phyloP scores from a whole-genome alignment of 768 basidiomycete genomes.

The Pleurotus citrinopileatus region DNA sequence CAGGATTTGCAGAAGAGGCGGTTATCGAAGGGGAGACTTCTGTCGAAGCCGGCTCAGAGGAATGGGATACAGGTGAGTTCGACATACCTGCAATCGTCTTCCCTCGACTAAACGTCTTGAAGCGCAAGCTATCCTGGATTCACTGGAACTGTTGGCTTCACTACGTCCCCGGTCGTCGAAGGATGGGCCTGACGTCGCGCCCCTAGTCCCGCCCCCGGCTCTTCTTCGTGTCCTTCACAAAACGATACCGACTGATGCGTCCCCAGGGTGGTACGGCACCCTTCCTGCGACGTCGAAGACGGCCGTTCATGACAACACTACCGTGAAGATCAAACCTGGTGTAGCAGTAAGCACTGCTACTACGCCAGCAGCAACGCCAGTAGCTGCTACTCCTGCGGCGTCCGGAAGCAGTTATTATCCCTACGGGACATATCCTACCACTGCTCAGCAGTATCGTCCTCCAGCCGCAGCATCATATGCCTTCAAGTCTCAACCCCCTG shows the following conservation, averaged over 20 bases:
- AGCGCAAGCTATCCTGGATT: conserved; percentile 76
- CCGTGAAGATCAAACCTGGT: conserved; percentile 55
- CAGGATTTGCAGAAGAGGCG: conserved; percentile 64
- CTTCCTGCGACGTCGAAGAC: conserved; percentile 53
- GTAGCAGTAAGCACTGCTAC: conserved; percentile 23
- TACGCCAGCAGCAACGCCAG: conserved; percentile 28
- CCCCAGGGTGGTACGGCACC: conserved; percentile 73
- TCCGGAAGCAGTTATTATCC: conserved; percentile 17
- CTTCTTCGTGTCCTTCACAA: conserved; percentile 70
- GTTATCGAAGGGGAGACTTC: conserved; percentile 40
- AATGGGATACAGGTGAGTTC: conserved; percentile 72
- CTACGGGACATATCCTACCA: conserved; percentile 10
- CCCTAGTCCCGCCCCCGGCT: conserved; percentile 61
- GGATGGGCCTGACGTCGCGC: conserved; percentile 27
- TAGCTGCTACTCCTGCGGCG: conserved; percentile 29
- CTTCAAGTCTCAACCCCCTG: conserved; percentile 12
- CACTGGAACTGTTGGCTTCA: conserved; percentile 64
- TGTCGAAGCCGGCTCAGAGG: conserved; percentile 70
- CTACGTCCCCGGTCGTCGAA: conserved; percentile 60
- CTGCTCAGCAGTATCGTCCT: conserved; percentile 13
- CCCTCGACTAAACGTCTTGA: conserved; percentile 15
- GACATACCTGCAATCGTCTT: conserved; percentile 9
- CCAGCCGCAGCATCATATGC: conserved; percentile 10
- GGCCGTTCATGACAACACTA: conserved; percentile 74
- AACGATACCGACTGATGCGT: conserved; percentile 58